Percentiles rank a stretch among this genome's conserved stretches.
Evolutionary conservation across 129 eudicot genomes (phyloP).

Genomic region (Arctium lappa): DNA sequence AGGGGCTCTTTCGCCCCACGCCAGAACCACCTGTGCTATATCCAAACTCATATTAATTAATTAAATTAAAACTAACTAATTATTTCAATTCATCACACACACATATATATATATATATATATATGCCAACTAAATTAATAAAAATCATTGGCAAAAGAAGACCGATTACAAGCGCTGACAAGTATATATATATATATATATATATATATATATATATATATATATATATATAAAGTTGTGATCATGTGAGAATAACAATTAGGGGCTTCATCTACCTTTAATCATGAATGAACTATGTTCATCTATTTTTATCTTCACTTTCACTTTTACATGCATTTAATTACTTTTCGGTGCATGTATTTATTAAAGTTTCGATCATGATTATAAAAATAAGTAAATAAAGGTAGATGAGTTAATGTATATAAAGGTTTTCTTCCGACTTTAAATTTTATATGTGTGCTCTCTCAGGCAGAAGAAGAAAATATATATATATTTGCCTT

Average conservation of each 20-base stretch:
- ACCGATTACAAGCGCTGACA: not conserved
- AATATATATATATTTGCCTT: no score
- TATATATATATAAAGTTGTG: not conserved
- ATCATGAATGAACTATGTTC: no score
- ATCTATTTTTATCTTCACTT: not conserved
- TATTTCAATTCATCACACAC: not conserved
- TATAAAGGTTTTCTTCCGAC: not conserved
- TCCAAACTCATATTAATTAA: constrained; percentile 12
- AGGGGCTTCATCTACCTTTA: no score
- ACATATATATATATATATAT: no score
- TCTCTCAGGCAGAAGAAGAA: no score
- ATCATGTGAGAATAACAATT: no score
- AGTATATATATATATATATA: not conserved
- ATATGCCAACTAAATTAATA: not conserved
- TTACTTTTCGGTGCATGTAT: no score
- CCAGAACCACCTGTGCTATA: constrained; percentile 42
- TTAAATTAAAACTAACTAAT: no score
- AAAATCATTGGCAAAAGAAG: not conserved
- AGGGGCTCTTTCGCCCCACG: constrained; percentile 37
- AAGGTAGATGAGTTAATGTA: not conserved
- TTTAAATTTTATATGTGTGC: no score
- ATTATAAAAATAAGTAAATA: no score
- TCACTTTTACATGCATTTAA: not conserved
- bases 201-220: no score
- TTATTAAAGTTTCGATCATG: not conserved